phyloP scores from a whole-genome alignment of 2,329 filamentous ascomycete species.

The Venturia effusa region DNA sequence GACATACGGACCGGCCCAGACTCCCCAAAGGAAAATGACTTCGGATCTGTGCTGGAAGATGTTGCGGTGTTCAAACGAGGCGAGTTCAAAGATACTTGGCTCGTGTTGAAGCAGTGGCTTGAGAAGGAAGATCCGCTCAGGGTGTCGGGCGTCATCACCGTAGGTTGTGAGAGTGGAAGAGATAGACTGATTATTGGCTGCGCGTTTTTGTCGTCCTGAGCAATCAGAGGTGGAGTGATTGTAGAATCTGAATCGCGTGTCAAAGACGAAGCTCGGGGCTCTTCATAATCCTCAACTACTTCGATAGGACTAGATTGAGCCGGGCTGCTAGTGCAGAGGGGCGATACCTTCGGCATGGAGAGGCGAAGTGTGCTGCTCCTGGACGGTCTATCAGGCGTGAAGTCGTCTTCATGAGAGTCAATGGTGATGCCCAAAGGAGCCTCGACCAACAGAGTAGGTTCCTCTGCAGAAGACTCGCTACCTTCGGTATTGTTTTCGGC shows the following conservation, averaged over 20 bases:
- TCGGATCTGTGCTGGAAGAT: constrained; percentile 56
- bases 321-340: not conserved
- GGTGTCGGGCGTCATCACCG: constrained; percentile 55
- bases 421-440: not conserved
- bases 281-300: constrained; percentile 36
- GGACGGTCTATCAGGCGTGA: constrained; percentile 14
- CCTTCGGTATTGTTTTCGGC: not conserved
- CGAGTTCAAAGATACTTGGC: constrained; percentile 55
- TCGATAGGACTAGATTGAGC: constrained; percentile 19
- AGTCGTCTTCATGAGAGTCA: not conserved
- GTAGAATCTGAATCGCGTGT: constrained; percentile 41
- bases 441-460: not conserved
- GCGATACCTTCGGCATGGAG: not conserved
- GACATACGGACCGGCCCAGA: constrained; percentile 60
- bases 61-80: constrained; percentile 65
- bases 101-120: constrained; percentile 53
- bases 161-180: constrained; percentile 27
- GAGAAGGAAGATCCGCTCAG: constrained; percentile 45
- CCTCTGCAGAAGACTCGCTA: not conserved
- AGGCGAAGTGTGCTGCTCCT: not conserved
- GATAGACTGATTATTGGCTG: constrained; percentile 26
- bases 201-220: constrained; percentile 24
- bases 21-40: constrained; percentile 52
- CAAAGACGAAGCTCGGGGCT: constrained; percentile 36
- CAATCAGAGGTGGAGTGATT: constrained; percentile 25